Evolutionary conservation across 1,139 yeast genomes (phyloP).

Genomic region (Geotrichum histeridarum): DNA sequence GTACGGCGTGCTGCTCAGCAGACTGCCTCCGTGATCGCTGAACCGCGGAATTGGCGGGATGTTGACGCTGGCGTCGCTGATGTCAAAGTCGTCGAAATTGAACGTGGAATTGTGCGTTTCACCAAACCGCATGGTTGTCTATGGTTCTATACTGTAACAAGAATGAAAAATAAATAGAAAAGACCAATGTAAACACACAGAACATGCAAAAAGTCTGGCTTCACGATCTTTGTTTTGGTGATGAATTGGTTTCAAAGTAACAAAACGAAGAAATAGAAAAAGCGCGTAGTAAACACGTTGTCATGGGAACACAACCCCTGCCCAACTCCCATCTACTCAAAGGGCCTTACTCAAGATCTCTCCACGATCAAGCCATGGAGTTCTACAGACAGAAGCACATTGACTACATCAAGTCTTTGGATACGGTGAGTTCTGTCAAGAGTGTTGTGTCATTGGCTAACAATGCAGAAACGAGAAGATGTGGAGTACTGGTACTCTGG

Average conservation of each 20-base stretch:
- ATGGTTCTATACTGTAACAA: background rate
- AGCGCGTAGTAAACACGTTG: slow-evolving; percentile 12
- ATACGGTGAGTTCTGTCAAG: slow-evolving; percentile 32
- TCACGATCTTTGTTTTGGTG: slow-evolving; percentile 11
- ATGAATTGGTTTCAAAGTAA: background rate
- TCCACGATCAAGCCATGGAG: slow-evolving; percentile 3
- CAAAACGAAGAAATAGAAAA: background rate
- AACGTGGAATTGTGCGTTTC: slow-evolving; percentile 9
- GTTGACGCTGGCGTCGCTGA: slow-evolving; percentile 18
- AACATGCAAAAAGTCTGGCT: background rate
- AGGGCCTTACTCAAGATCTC: background rate
- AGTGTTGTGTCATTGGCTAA: background rate
- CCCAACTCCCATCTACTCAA: background rate
- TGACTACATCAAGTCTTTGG: slow-evolving; percentile 48
- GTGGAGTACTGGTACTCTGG: slow-evolving; percentile 87
- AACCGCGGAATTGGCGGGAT: slow-evolving; percentile 11
- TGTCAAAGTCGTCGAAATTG: slow-evolving; percentile 24
- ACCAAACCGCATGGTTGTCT: slow-evolving; percentile 7
- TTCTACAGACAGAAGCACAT: slow-evolving; percentile 45
- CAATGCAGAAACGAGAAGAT: slow-evolving; percentile 43
- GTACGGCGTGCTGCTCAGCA: slow-evolving; percentile 10
- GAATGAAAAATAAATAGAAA: background rate
- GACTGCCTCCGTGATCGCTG: background rate
- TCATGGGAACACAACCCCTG: slow-evolving; percentile 9
- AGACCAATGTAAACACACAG: background rate